Evolutionary conservation across 441 rosid genomes (phyloP).

Genomic region (Lepidium campestre): DNA sequence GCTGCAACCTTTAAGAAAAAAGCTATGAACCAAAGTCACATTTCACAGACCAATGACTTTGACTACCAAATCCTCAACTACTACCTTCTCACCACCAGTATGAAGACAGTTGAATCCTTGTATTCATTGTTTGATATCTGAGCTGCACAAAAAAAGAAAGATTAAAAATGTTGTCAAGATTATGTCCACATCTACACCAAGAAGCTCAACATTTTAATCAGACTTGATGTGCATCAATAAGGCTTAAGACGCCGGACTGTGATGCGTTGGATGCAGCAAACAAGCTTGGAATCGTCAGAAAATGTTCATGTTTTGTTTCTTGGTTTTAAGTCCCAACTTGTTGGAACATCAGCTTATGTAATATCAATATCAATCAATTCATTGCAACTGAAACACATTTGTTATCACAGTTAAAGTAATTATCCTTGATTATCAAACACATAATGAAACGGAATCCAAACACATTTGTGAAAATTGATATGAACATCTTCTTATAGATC

Average conservation of each 20-base stretch:
- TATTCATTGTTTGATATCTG: conserved; percentile 42
- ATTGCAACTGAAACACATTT: background rate
- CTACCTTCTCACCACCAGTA: too few species aligned
- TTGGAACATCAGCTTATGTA: background rate
- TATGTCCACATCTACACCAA: conserved; percentile 35
- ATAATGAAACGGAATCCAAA: background rate
- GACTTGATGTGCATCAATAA: too few species aligned
- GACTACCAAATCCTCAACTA: background rate
- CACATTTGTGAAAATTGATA: background rate
- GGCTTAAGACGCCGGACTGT: background rate
- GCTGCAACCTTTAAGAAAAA: conserved; percentile 35
- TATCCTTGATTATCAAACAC: background rate
- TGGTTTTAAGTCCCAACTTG: background rate
- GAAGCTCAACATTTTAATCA: conserved; percentile 23
- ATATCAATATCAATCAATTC: background rate
- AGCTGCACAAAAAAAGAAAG: background rate
- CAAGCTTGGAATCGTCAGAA: conserved; percentile 35
- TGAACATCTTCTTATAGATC: background rate
- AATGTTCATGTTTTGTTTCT: background rate
- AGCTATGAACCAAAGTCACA: conserved; percentile 38
- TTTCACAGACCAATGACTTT: conserved; percentile 40
- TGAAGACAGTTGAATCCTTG: background rate
- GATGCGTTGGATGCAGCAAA: conserved; percentile 11
- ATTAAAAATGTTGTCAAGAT: conserved; percentile 42
- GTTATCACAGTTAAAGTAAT: background rate